Percentiles rank a stretch among this genome's conserved stretches.
These are phyloP conservation scores for Zizania latifolia DNA, from an alignment of 176 grass and related monocot species.

Conservation along the genomic window DNA sequence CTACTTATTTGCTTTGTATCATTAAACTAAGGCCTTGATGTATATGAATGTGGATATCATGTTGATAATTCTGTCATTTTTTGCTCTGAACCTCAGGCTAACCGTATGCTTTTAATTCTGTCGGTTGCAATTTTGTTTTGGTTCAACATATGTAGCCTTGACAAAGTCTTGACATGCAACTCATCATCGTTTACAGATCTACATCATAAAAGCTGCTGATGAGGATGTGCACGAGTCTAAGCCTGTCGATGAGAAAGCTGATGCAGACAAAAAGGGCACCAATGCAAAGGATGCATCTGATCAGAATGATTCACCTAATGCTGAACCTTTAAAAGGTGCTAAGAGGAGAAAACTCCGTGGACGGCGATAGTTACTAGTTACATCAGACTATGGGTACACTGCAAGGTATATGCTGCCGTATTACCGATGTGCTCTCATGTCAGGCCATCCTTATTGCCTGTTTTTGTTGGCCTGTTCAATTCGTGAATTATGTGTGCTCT, in stretches of 20 bases:
- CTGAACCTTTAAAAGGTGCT: conserved; percentile 32
- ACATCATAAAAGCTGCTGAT: conserved; percentile 79
- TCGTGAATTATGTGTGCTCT: too few species aligned
- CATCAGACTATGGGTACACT: not conserved
- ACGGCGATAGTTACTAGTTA: conserved; percentile 15
- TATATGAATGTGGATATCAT: not conserved
- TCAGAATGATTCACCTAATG: conserved; percentile 19
- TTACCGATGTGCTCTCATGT: too few species aligned
- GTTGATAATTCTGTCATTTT: not conserved
- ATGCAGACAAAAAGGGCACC: not conserved
- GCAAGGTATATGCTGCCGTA: not conserved
- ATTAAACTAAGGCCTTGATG: not conserved
- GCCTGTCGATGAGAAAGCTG: conserved; percentile 26
- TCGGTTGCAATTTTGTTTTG: not conserved
- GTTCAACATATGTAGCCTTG: not conserved
- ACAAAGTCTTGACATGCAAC: conserved; percentile 1
- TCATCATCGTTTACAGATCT: conserved; percentile 51
- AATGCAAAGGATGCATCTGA: conserved; percentile 33
- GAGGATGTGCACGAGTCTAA: conserved; percentile 25
- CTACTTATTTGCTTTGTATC: not conserved
- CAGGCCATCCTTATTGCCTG: too few species aligned
- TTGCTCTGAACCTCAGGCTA: not conserved
- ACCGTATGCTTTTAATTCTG: not conserved
- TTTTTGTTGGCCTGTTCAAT: too few species aligned
- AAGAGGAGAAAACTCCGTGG: conserved; percentile 40